Conservation (phyloP, 768 basidiomycete genomes). For the Mycena albidolilacea region DNA sequence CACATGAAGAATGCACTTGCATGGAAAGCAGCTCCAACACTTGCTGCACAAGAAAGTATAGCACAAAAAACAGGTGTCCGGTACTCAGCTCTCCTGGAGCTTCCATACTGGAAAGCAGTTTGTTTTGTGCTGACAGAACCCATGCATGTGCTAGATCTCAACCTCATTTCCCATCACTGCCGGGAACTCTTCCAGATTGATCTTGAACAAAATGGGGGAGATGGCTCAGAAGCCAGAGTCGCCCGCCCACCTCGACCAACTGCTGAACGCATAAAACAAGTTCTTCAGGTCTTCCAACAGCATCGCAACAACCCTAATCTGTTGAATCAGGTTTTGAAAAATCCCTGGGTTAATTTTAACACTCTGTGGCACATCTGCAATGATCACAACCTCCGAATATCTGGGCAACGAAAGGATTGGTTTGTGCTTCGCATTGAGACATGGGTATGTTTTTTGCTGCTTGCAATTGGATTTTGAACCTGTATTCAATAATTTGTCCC, state of each 20-base stretch:
- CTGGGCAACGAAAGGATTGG: background rate
- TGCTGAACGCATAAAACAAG: background rate
- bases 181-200: constrained; percentile 45
- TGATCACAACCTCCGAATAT: constrained; percentile 5
- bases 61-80: constrained; percentile 45
- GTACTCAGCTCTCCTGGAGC: constrained; percentile 49
- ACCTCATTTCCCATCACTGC: constrained; percentile 48
- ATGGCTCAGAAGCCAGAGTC: constrained; percentile 25
- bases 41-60: constrained; percentile 35
- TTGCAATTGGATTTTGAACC: background rate
- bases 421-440: background rate
- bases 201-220: constrained; percentile 25
- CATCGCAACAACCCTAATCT: background rate
- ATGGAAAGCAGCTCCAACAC: constrained; percentile 43
- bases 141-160: constrained; percentile 59
- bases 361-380: constrained; percentile 24
- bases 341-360: background rate
- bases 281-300: background rate
- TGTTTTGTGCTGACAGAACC: constrained; percentile 47
- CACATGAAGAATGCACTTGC: constrained; percentile 31
- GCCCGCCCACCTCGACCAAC: background rate
- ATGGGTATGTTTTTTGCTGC: background rate
- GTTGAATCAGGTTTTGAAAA: background rate
- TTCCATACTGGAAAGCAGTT: constrained; percentile 58
- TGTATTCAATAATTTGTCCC: background rate